Conservation (phyloP, 2,329 filamentous ascomycete species). For the Pseudocercospora vitis region DNA sequence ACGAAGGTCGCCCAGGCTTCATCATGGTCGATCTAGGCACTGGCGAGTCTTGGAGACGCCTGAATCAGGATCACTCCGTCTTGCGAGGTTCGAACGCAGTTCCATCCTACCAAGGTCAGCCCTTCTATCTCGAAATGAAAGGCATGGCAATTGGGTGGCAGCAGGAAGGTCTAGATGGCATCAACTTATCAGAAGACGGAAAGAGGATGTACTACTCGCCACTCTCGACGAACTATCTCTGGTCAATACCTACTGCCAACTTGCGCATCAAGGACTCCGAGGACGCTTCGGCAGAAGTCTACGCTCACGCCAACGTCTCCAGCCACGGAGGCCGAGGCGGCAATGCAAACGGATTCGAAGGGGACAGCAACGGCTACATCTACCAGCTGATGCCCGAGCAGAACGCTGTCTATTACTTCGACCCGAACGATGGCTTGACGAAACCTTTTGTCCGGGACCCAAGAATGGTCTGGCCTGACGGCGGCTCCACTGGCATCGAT, state of each 20-base stretch:
- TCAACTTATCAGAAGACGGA: slow-evolving; percentile 39
- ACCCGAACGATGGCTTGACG: slow-evolving; percentile 41
- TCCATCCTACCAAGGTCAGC: slow-evolving; percentile 36
- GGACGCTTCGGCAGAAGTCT: slow-evolving; percentile 41
- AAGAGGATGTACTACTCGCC: slow-evolving; percentile 48
- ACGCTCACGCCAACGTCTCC: slow-evolving; percentile 49
- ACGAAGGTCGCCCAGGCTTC: slow-evolving; percentile 49
- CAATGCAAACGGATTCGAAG: slow-evolving; percentile 49
- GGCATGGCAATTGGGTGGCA: slow-evolving; percentile 35
- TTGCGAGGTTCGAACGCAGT: slow-evolving; percentile 36
- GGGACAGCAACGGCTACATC: slow-evolving; percentile 46
- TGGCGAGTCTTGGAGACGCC: slow-evolving; percentile 44
- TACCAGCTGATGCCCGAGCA: slow-evolving; percentile 51
- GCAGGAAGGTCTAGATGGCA: slow-evolving; percentile 42
- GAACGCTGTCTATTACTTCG: slow-evolving; percentile 50
- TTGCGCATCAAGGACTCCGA: slow-evolving; percentile 35
- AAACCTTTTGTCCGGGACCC: slow-evolving; percentile 45
- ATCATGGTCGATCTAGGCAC: slow-evolving; percentile 49
- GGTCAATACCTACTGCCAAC: slow-evolving; percentile 35
- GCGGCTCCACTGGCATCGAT: slow-evolving; percentile 44
- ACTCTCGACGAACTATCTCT: slow-evolving; percentile 42
- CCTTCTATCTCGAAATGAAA: slow-evolving; percentile 33
- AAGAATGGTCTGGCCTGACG: slow-evolving; percentile 48
- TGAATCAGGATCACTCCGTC: slow-evolving; percentile 38
- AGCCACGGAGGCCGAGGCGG: slow-evolving; percentile 49